phyloP scores from a whole-genome alignment of 805 yeast species.

The Schizosaccharomyces lindneri region DNA sequence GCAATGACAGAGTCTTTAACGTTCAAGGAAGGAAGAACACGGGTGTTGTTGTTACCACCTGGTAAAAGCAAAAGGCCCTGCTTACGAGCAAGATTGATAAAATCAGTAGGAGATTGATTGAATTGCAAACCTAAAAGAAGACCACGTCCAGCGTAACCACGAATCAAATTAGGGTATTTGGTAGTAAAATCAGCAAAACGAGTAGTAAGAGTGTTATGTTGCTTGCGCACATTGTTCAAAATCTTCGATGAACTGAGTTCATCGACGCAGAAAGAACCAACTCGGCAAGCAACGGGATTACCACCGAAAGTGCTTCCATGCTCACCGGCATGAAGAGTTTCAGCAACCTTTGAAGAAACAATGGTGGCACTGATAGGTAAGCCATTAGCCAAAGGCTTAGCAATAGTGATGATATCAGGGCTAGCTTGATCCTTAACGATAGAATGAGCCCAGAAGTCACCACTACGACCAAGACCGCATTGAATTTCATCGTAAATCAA shows the following conservation, averaged over 20 bases:
- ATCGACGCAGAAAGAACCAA: constrained; percentile 53
- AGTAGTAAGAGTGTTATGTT: constrained; percentile 30
- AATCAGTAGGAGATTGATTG: constrained; percentile 28
- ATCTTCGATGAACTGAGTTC: constrained; percentile 38
- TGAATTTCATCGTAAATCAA: constrained; percentile 89
- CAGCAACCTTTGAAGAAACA: constrained; percentile 57
- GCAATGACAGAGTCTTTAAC: constrained; percentile 44
- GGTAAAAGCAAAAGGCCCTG: constrained; percentile 65
- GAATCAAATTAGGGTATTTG: constrained; percentile 34
- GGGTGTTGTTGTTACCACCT: constrained; percentile 74
- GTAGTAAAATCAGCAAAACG: constrained; percentile 19
- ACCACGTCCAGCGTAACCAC: constrained; percentile 69
- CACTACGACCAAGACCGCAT: constrained; percentile 86
- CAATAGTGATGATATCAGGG: constrained; percentile 84
- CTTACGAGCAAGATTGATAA: constrained; percentile 50
- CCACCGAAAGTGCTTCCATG: constrained; percentile 98
- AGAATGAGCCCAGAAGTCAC: constrained; percentile 80
- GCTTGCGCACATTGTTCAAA: constrained; percentile 31
- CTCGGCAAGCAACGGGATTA: constrained; percentile 70
- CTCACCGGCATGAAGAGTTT: constrained; percentile 60
- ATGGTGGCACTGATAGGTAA: constrained; percentile 88
- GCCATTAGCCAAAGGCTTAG: constrained; percentile 92
- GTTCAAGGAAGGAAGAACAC: constrained; percentile 81
- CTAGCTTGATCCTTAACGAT: constrained; percentile 53
- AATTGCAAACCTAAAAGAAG: constrained; percentile 68